These are phyloP conservation scores for Lichtheimia ornata DNA, from an alignment of 371 early-diverging fungal genomes.

Conservation along the genomic window DNA sequence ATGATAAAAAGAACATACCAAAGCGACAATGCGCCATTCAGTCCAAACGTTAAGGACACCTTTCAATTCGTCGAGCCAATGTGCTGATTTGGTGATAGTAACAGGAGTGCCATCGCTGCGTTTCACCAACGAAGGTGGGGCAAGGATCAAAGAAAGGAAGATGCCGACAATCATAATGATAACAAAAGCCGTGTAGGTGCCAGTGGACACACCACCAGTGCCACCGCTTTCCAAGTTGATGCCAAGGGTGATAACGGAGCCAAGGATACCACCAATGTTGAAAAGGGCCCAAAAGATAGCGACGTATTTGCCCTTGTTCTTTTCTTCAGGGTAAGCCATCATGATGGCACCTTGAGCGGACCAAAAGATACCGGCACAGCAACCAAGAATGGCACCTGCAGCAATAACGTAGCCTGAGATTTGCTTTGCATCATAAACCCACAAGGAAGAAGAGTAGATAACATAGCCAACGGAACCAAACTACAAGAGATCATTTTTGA, in stretches of 20 bases:
- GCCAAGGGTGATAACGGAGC: constrained; percentile 71
- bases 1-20: constrained; percentile 15
- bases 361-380: constrained; percentile 63
- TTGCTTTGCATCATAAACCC: constrained; percentile 42
- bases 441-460: constrained; percentile 56
- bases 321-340: constrained; percentile 70
- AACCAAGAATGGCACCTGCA: constrained; percentile 69
- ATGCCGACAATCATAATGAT: constrained; percentile 66
- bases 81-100: constrained; percentile 47
- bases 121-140: constrained; percentile 59
- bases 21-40: constrained; percentile 39
- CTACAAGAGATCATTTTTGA: constrained; percentile 16
- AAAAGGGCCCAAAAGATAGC: constrained; percentile 81
- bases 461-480: constrained; percentile 55
- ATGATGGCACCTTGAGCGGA: constrained; percentile 71
- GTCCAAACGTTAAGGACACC: constrained; percentile 63
- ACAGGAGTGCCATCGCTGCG: constrained; percentile 68
- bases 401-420: constrained; percentile 51
- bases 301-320: constrained; percentile 74
- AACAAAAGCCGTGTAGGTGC: constrained; percentile 70
- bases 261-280: constrained; percentile 79
- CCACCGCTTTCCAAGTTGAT: constrained; percentile 54
- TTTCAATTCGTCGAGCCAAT: constrained; percentile 57
- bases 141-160: constrained; percentile 49
- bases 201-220: constrained; percentile 38